Evolutionary conservation across 2,329 filamentous ascomycete species (phyloP).

Genomic region (Trichoderma gracile): DNA sequence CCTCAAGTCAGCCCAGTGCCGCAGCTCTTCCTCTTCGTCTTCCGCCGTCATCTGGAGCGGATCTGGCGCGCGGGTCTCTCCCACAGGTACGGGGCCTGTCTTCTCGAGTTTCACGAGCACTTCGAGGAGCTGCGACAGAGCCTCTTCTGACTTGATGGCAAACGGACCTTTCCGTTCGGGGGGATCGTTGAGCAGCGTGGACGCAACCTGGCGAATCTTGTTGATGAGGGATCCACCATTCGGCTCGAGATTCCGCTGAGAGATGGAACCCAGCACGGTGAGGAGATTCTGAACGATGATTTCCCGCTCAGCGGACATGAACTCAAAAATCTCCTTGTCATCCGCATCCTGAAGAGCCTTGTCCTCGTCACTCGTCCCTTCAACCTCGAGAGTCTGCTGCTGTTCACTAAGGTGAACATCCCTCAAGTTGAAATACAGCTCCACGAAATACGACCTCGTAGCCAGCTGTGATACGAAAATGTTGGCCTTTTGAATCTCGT

Average conservation of each 20-base stretch:
- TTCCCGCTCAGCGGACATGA: conserved; percentile 75
- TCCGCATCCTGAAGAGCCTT: conserved; percentile 44
- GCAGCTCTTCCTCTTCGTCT: conserved; percentile 74
- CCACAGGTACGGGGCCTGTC: conserved; percentile 44
- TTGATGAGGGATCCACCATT: conserved; percentile 66
- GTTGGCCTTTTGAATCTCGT: conserved; percentile 90
- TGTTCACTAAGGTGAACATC: conserved; percentile 61
- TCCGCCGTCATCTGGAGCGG: conserved; percentile 49
- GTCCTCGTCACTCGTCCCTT: conserved; percentile 40
- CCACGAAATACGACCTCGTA: conserved; percentile 81
- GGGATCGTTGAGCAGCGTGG: conserved; percentile 68
- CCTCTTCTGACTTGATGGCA: conserved; percentile 64
- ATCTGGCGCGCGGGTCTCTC: conserved; percentile 37
- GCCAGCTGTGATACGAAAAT: conserved; percentile 80
- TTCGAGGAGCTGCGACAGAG: conserved; percentile 70
- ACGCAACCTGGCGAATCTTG: conserved; percentile 83
- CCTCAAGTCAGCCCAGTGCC: conserved; percentile 75
- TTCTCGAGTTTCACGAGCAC: conserved; percentile 74
- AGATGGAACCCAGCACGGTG: conserved; percentile 72
- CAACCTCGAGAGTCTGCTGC: conserved; percentile 37
- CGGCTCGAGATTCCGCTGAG: conserved; percentile 82
- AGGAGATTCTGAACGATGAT: conserved; percentile 80
- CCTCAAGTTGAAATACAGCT: conserved; percentile 78
- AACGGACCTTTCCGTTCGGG: conserved; percentile 53
- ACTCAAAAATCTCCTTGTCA: conserved; percentile 54